Base-by-base conservation (phyloP, 2,329 filamentous ascomycete species). In the Pseudocercospora fijiensis region DNA sequence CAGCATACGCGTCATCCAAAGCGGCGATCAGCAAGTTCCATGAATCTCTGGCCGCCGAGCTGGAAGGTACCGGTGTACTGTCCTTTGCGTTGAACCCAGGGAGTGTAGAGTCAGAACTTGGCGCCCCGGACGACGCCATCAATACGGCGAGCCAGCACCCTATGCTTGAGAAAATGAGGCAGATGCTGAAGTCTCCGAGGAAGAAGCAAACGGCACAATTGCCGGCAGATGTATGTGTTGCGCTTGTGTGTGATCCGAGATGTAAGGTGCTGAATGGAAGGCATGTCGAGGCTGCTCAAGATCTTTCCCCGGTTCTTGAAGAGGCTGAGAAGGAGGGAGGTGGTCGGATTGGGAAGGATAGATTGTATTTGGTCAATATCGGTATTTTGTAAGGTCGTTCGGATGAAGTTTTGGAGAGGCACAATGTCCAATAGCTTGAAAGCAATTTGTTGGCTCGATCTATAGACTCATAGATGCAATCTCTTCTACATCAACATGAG, bases 11-110 rank as follows among this genome's bases (percentile, higher is more conserved):
- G 22, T 68, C 68, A 1, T 70, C 68, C 30, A 71, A 71, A 45
- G 69, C 69, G 2, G 69, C 70, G 30, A 68, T 72, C 41, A 64
- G 57, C 64, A 71, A 71, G 37, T 72, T 71, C 61, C 68, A 71
- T 57, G 67, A 71, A 20, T 47, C 57, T 10, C 43, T 71, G 9
- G 47, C 58, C n/a, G 24, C 57, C 16, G 69, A 71, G 58, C 65
- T 71, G 5, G 49, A 66, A 20, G 66, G 61, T n/a, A 65, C 65
- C 2, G 68, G 67, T 10, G 53, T 70, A 3, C 13, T 61, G 2
- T 67, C 67, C 1, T 70, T 67, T 47, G 64, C 68, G n/a, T 58
- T 69, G 10, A 61, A 70, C 18, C 69, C 69, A 1, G 69, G 69
- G 4, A 30, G 65, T 8, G 64, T 70, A 9, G 30, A 57, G 24